Evolutionary conservation across 306 rosid species (phyloP).

Genomic region (Castanea mollissima): DNA sequence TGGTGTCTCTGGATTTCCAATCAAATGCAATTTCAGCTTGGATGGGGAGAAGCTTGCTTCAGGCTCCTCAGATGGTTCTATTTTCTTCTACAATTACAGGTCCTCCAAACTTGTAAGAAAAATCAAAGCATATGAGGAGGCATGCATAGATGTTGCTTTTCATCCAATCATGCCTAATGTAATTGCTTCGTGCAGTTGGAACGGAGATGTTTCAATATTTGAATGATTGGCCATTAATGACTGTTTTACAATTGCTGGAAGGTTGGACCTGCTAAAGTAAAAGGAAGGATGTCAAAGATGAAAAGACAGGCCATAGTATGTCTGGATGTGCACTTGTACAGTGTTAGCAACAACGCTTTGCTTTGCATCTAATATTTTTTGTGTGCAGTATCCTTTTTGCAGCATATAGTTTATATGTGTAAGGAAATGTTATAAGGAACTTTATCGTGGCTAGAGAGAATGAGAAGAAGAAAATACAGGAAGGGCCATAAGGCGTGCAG

Average conservation of each 20-base stretch:
- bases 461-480: no score
- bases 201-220: conserved; percentile 67
- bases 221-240: conserved; percentile 31
- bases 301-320: no score
- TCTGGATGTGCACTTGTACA: no score
- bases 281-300: background rate
- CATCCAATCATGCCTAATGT: conserved; percentile 74
- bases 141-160: conserved; percentile 67
- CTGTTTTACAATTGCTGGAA: background rate
- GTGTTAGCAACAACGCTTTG: no score
- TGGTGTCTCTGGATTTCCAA: conserved; percentile 80
- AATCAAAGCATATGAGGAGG: conserved; percentile 73
- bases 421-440: no score
- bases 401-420: no score
- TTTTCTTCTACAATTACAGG: conserved; percentile 61
- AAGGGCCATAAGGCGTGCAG: no score
- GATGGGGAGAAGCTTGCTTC: conserved; percentile 75
- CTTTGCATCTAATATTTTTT: no score
- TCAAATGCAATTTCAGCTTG: conserved; percentile 76
- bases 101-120: conserved; percentile 61
- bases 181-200: conserved; percentile 84
- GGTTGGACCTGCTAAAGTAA: background rate
- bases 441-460: no score
- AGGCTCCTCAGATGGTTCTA: conserved; percentile 86
- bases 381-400: no score